phyloP scores from a whole-genome alignment of 306 rosid species.

The Morella rubra region DNA sequence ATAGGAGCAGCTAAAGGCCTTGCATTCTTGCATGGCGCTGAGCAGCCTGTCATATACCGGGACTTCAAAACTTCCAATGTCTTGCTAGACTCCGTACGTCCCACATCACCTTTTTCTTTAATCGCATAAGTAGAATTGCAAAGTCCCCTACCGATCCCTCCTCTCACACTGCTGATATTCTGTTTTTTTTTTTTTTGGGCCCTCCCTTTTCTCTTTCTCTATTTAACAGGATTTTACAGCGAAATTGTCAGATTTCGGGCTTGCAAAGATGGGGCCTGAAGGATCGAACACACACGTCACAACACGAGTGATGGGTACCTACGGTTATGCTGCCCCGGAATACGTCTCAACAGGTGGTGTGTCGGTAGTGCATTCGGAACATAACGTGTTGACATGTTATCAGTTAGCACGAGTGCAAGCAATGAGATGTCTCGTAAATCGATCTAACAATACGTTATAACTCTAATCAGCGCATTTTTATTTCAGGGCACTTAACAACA shows the following conservation, averaged over 20 bases:
- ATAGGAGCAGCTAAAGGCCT: conserved; percentile 92
- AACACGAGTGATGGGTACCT: conserved; percentile 96
- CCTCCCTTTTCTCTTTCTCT: conserved; percentile 8
- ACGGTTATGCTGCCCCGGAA: conserved; percentile 96
- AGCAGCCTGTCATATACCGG: conserved; percentile 88
- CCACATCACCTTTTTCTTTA: not conserved
- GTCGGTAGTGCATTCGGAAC: no score
- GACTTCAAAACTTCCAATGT: conserved; percentile 97
- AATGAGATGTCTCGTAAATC: no score
- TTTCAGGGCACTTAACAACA: conserved; percentile 84
- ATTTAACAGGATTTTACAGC: conserved; percentile 71
- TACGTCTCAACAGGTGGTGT: conserved; percentile 74
- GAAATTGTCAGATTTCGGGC: conserved; percentile 95
- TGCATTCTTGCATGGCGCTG: conserved; percentile 90
- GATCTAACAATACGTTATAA: no score
- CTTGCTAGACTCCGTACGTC: conserved; percentile 77
- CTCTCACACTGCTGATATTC: not conserved
- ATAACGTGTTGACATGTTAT: no score
- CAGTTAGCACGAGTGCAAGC: no score
- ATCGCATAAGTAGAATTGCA: not conserved
- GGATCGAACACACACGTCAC: conserved; percentile 93
- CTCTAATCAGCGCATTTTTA: not conserved
- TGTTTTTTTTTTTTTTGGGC: not conserved
- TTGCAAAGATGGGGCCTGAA: conserved; percentile 96
- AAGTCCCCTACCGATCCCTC: no score